These are phyloP conservation scores for Phytophthora pistaciae DNA, from an alignment of 352 stramenopile species.

Conservation along the genomic window DNA sequence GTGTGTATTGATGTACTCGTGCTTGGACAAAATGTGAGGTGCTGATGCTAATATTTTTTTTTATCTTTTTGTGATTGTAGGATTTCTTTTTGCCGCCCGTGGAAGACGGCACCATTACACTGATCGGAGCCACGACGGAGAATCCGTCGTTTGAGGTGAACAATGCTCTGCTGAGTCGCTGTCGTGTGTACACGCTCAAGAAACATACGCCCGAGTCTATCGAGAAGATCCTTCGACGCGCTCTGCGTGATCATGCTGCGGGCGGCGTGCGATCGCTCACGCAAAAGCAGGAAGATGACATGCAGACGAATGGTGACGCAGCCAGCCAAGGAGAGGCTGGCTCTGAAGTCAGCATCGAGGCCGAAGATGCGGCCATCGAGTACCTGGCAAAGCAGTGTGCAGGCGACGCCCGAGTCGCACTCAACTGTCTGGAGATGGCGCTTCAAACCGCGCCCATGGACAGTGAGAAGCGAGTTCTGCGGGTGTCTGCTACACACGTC, in stretches of 20 bases:
- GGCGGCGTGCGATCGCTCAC: conserved; percentile 44
- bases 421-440: conserved; percentile 88
- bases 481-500: conserved; percentile 69
- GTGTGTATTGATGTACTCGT: background rate
- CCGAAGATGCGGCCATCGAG: conserved; percentile 64
- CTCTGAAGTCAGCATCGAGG: conserved; percentile 37
- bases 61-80: conserved; percentile 15
- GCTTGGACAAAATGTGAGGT: background rate
- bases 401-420: conserved; percentile 79
- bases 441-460: conserved; percentile 56
- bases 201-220: conserved; percentile 77
- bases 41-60: background rate
- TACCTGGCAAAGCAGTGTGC: conserved; percentile 80
- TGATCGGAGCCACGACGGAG: conserved; percentile 92
- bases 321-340: conserved; percentile 6
- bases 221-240: conserved; percentile 69
- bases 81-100: conserved; percentile 88
- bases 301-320: conserved; percentile 9
- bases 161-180: conserved; percentile 83
- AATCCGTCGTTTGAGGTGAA: conserved; percentile 92
- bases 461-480: conserved; percentile 35
- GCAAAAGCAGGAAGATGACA: conserved; percentile 12
- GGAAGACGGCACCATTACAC: conserved; percentile 85
- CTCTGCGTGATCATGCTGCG: conserved; percentile 43
- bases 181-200: conserved; percentile 80